Evolutionary conservation across 2,329 filamentous ascomycete genomes (phyloP).

Genomic region (Pyrenochaeta sp.): DNA sequence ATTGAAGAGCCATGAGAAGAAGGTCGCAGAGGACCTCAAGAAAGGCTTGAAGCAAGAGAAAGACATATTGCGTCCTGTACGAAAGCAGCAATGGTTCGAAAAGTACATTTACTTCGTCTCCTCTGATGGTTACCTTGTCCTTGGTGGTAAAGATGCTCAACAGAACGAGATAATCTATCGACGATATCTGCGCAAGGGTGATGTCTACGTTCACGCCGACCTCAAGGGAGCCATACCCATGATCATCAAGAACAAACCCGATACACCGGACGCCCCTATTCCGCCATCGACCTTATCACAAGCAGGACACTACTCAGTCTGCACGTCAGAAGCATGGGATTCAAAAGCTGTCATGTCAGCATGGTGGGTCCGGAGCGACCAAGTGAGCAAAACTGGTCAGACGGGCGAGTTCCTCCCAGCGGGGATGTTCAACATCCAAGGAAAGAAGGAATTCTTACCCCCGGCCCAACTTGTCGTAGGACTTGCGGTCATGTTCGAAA

Average conservation of each 20-base stretch:
- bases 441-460: conserved; percentile 89
- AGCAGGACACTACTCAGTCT: conserved; percentile 84
- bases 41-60: conserved; percentile 93
- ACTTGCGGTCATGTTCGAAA: conserved; percentile 84
- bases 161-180: conserved; percentile 95
- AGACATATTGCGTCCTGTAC: conserved; percentile 79
- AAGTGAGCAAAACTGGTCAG: conserved; percentile 85
- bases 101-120: conserved; percentile 97
- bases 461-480: conserved; percentile 88
- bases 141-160: conserved; percentile 85
- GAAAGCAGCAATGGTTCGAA: conserved; percentile 92
- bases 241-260: conserved; percentile 86
- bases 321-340: conserved; percentile 91
- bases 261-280: conserved; percentile 81
- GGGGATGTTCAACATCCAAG: conserved; percentile 81
- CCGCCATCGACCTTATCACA: conserved; percentile 91
- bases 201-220: conserved; percentile 92
- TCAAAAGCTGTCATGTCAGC: conserved; percentile 94
- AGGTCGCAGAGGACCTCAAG: conserved; percentile 84
- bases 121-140: conserved; percentile 90
- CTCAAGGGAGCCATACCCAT: conserved; percentile 83
- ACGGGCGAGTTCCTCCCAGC: conserved; percentile 80
- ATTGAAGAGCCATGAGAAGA: conserved; percentile 87
- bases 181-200: conserved; percentile 83
- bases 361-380: conserved; percentile 92